Conservation (phyloP, 768 basidiomycete species). For the Zangia roseola region DNA sequence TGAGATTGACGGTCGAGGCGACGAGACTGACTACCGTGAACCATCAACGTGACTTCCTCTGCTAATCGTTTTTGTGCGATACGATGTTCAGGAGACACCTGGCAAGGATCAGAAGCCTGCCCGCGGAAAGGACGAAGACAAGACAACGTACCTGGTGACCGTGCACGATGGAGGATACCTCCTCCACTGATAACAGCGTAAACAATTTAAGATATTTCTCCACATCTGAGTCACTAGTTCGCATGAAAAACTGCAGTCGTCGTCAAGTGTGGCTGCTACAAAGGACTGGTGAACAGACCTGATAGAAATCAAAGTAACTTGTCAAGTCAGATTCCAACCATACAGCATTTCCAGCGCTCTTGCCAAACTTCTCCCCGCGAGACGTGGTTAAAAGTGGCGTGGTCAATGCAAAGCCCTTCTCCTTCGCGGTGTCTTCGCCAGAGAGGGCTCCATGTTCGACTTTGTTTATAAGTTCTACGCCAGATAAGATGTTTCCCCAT, state of each 20-base stretch:
- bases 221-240: slow-evolving; percentile 77
- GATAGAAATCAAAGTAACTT: slow-evolving; percentile 91
- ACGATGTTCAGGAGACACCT: slow-evolving; percentile 38
- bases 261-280: background rate
- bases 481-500: slow-evolving; percentile 96
- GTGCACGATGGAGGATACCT: slow-evolving; percentile 56
- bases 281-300: slow-evolving; percentile 46
- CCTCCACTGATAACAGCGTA: slow-evolving; percentile 63
- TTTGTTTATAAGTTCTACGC: slow-evolving; percentile 84
- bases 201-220: slow-evolving; percentile 79
- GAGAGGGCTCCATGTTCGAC: slow-evolving; percentile 11
- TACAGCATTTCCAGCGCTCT: slow-evolving; percentile 93
- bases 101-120: slow-evolving; percentile 1
- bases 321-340: slow-evolving; percentile 83
- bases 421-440: slow-evolving; percentile 10
- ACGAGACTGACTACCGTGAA: slow-evolving; percentile 50
- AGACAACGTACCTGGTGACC: slow-evolving; percentile 52
- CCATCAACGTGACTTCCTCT: slow-evolving; percentile 56
- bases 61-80: slow-evolving; percentile 53
- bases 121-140: background rate
- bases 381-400: slow-evolving; percentile 92
- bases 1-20: background rate
- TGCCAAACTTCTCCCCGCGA: slow-evolving; percentile 93
- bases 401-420: slow-evolving; percentile 76
- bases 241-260: slow-evolving; percentile 77